phyloP scores from a whole-genome alignment of 2,329 filamentous ascomycete species.

The Lecanicillium sp. region DNA sequence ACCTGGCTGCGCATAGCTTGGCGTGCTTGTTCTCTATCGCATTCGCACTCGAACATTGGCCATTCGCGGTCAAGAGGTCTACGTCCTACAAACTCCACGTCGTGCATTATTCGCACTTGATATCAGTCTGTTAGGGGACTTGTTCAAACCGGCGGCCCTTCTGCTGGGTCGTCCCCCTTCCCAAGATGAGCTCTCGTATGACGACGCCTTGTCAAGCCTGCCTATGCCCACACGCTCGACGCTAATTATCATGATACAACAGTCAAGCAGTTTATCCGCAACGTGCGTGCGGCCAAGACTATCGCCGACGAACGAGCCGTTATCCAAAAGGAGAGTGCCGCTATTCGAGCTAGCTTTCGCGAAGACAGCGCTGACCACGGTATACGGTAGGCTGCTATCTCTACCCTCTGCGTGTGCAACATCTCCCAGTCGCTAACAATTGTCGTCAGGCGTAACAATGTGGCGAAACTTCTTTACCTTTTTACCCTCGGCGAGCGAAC shows the following conservation, averaged over 20 bases:
- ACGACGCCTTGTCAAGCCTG: conserved; percentile 12
- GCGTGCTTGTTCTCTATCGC: conserved; percentile 4
- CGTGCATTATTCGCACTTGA: neutral
- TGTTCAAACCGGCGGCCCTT: conserved; percentile 25
- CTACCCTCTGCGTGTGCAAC: neutral
- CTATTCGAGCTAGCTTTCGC: conserved; percentile 93
- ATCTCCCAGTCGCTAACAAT: neutral
- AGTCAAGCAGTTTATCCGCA: conserved; percentile 99
- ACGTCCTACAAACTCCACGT: neutral
- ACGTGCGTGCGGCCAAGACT: conserved; percentile 96
- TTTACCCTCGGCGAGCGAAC: conserved; percentile 97
- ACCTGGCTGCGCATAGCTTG: conserved; percentile 11
- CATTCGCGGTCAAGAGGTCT: neutral
- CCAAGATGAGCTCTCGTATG: conserved; percentile 37
- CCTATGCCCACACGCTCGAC: conserved; percentile 13
- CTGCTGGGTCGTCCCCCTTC: conserved; percentile 25
- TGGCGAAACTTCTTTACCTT: conserved; percentile 94
- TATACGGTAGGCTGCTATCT: conserved; percentile 60
- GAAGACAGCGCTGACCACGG: conserved; percentile 93
- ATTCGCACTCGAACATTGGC: neutral
- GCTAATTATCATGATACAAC: conserved; percentile 17
- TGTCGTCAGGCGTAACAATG: conserved; percentile 82
- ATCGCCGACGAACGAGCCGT: conserved; percentile 98
- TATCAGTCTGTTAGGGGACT: neutral
- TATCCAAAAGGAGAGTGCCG: conserved; percentile 97